Base-by-base conservation (phyloP, 441 rosid genomes). In the Erodium chrysanthum region DNA sequence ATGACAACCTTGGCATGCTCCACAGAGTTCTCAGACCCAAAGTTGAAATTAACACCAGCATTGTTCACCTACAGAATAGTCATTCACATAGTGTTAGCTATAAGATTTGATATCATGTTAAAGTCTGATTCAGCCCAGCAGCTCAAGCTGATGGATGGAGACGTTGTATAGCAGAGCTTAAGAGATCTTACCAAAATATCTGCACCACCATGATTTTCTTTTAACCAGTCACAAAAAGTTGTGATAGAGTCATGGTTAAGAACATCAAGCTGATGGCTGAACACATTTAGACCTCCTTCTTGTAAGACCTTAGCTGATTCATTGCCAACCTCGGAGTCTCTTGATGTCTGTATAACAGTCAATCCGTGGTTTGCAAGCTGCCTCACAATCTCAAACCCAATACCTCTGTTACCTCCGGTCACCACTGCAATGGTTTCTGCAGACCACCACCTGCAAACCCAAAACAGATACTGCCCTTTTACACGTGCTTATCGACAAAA, bases 331-430 rank as follows among this genome's bases (percentile, higher is more conserved):
- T 76, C 66, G 0, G 73, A 71, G 74, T 89, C 88, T 78, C 98
- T 82, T 2, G 98, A 84, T 33, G 97, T 93, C 69, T 86, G 72
- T n/a, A 93, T 71, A 61, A 91, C 96, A 0, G 90, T 85, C 71
- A 93, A 44, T 33, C 97, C 96, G 37, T 91, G 98, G 0, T 46
- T 81, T 0, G 95, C 96, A 6, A 93, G 94, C 73, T 93, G 97
- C 35, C 89, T 84, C 0, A 81, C 93, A 54, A 86, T 84, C 76
- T 93, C 97, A 40, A 85, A 82, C 12, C 98, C 98, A 18, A 93
- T 89, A n/a, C 97, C 97, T 72, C 96, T 78, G 50, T 89, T 93
- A 1, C 91, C 80, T 58, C 97, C 98, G 0, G 96, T 93, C 70
- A 93, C 97, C 62, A 93, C 93, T 4, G 96, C 95, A 59, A 93